Conservation (phyloP, 2,329 filamentous ascomycete species). For the Cephalotrichum gorgonifer region DNA sequence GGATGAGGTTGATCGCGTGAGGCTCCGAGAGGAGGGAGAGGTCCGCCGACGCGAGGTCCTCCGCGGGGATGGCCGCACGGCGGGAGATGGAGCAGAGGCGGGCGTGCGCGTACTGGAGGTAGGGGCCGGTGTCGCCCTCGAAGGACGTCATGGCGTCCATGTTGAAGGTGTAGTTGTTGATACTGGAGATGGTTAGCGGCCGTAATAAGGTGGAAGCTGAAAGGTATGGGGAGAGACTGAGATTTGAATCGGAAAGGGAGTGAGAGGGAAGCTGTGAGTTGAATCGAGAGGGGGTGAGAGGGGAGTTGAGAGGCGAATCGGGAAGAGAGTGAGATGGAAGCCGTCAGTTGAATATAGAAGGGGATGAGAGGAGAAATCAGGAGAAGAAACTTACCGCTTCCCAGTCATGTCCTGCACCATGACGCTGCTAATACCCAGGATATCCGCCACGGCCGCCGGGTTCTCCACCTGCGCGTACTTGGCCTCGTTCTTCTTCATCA, state of each 20-base stretch:
- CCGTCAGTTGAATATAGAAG: no score
- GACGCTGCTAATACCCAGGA: slow-evolving; percentile 82
- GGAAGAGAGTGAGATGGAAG: no score
- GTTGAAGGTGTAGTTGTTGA: slow-evolving; percentile 63
- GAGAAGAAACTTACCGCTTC: slow-evolving; percentile 43
- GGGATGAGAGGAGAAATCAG: no score
- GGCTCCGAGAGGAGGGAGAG: slow-evolving; percentile 58
- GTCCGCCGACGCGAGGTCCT: slow-evolving; percentile 54
- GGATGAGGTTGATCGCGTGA: slow-evolving; percentile 63
- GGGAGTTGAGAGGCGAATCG: no score
- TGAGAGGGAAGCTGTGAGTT: no score
- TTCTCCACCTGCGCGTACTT: slow-evolving; percentile 89
- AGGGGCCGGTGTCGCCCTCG: slow-evolving; percentile 76
- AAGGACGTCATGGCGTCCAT: slow-evolving; percentile 76
- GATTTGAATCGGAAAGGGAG: no score
- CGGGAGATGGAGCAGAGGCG: slow-evolving; percentile 57
- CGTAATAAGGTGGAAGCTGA: neutral
- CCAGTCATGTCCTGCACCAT: slow-evolving; percentile 98
- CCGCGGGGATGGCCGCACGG: slow-evolving; percentile 39
- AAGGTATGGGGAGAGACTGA: neutral
- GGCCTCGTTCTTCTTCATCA: slow-evolving; percentile 80
- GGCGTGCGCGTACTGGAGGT: slow-evolving; percentile 74
- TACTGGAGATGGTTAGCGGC: slow-evolving; percentile 23
- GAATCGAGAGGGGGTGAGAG: no score
- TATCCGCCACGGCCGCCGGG: slow-evolving; percentile 73